phyloP scores from a whole-genome alignment of 371 early-diverging fungal species.

The Blastocladiella emersonii region DNA sequence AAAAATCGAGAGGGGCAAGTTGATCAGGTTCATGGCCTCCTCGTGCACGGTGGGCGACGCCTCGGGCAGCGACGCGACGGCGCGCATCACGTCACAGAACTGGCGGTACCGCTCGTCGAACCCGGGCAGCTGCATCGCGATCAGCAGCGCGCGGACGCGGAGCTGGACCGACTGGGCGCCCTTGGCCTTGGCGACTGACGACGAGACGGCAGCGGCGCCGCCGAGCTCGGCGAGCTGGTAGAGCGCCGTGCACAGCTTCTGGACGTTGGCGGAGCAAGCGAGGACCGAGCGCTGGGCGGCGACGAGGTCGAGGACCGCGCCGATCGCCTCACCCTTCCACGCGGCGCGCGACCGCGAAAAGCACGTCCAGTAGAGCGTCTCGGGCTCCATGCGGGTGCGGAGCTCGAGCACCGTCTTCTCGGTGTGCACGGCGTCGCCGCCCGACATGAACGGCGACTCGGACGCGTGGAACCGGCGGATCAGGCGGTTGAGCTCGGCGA shows the following conservation, averaged over 20 bases:
- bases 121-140: conserved; percentile 83
- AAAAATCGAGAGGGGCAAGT: conserved; percentile 85
- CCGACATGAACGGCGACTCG: conserved; percentile 61
- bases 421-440: conserved; percentile 44
- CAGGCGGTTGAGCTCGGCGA: conserved; percentile 50
- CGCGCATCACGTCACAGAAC: conserved; percentile 75
- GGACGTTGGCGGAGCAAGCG: conserved; percentile 47
- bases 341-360: conserved; percentile 71
- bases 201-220: conserved; percentile 56
- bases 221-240: conserved; percentile 69
- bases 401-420: background rate
- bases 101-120: conserved; percentile 73
- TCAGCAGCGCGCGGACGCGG: conserved; percentile 82
- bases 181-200: conserved; percentile 48
- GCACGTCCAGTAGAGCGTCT: conserved; percentile 55
- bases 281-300: conserved; percentile 18
- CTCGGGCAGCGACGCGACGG: conserved; percentile 31
- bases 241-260: conserved; percentile 16
- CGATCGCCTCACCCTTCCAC: conserved; percentile 60
- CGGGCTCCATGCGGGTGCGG: conserved; percentile 32
- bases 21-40: conserved; percentile 46
- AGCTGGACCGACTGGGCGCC: conserved; percentile 19
- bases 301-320: conserved; percentile 63
- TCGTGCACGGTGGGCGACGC: conserved; percentile 53
- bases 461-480: conserved; percentile 72